These are phyloP conservation scores for Acacia crassicarpa DNA, from an alignment of 306 rosid species.

Conservation along the genomic window DNA sequence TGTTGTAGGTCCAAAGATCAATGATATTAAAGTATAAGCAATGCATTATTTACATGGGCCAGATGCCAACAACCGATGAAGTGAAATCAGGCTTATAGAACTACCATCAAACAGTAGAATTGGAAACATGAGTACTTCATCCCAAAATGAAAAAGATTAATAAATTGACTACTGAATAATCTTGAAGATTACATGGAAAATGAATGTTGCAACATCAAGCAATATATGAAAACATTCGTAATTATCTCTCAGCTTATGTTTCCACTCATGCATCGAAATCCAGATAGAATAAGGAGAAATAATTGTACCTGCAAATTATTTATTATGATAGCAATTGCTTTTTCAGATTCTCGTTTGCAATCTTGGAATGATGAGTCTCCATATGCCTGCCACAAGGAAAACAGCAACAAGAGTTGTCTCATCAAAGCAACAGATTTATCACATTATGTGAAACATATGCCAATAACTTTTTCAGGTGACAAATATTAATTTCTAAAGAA, in stretches of 20 bases:
- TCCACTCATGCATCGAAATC: not conserved
- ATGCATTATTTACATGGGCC: not conserved
- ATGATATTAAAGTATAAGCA: not conserved
- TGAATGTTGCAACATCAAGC: not conserved
- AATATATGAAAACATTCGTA: not conserved
- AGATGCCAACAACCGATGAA: not conserved
- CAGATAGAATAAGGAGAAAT: slow-evolving; percentile 6
- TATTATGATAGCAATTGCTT: slow-evolving; percentile 68
- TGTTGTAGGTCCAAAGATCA: not conserved
- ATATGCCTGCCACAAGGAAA: slow-evolving; percentile 51
- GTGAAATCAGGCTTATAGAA: not conserved
- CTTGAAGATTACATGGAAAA: not conserved
- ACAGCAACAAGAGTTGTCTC: slow-evolving; percentile 14
- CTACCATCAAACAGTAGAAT: not conserved
- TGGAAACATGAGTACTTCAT: not conserved
- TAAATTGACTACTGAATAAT: not conserved
- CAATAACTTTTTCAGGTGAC: not conserved
- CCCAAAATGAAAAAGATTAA: not conserved
- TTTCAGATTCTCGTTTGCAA: slow-evolving; percentile 91
- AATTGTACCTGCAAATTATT: slow-evolving; percentile 70
- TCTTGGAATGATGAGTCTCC: slow-evolving; percentile 90
- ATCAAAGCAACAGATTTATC: slow-evolving; percentile 6
- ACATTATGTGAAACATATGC: not conserved
- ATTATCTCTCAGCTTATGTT: not conserved
- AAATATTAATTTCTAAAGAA: not conserved